phyloP scores from a whole-genome alignment of 345 rosid genomes.

The Salix koriyanagi region DNA sequence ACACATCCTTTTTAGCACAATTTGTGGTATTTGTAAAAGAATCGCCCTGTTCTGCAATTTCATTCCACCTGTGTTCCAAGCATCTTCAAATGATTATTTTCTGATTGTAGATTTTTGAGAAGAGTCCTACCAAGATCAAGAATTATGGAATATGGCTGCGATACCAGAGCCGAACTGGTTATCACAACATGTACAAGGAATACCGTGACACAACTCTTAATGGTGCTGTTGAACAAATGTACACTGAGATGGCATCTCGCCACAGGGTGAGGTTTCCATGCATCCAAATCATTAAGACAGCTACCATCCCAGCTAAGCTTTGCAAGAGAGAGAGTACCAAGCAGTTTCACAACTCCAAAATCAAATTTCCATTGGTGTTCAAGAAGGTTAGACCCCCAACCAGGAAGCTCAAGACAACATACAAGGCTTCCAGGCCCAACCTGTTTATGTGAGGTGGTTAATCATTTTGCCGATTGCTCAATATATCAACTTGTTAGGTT shows the following conservation, averaged over 20 bases:
- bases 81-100: neutral
- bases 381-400: constrained; percentile 61
- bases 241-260: constrained; percentile 64
- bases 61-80: neutral
- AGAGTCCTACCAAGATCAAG: constrained; percentile 55
- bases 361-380: constrained; percentile 64
- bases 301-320: constrained; percentile 52
- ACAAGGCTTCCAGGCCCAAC: constrained; percentile 68
- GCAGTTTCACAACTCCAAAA: constrained; percentile 58
- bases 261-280: constrained; percentile 65
- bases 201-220: constrained; percentile 53
- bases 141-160: constrained; percentile 58
- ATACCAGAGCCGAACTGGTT: constrained; percentile 58
- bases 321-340: constrained; percentile 70
- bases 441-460: constrained; percentile 33
- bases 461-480: neutral
- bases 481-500: neutral
- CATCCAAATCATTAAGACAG: constrained; percentile 67
- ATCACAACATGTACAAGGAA: constrained; percentile 75
- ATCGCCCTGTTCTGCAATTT: neutral
- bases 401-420: constrained; percentile 63
- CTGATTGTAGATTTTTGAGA: constrained; percentile 49
- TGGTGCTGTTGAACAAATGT: constrained; percentile 68
- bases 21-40: neutral
- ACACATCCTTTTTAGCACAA: neutral